These are phyloP conservation scores for Dillenia suffruticosa DNA, from an alignment of 164 flowering plant species.

Conservation along the genomic window DNA sequence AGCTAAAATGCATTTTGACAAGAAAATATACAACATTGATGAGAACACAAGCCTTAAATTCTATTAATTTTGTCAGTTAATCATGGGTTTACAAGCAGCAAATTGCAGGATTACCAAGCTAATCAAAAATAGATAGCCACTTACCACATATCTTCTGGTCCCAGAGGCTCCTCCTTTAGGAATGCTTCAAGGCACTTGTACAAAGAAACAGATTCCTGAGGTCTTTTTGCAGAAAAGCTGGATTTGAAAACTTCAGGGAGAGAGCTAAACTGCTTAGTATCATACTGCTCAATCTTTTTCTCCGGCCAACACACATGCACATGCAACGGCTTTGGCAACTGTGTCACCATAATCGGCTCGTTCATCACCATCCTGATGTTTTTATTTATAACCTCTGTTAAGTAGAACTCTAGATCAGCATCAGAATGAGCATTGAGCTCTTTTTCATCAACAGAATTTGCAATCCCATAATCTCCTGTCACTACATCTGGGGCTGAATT, in stretches of 20 bases:
- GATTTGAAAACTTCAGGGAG: slow-evolving; percentile 74
- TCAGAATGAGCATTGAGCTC: slow-evolving; percentile 23
- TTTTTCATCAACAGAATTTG: slow-evolving; percentile 15
- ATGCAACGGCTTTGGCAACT: slow-evolving; percentile 31
- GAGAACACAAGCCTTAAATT: too few species aligned
- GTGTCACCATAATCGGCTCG: slow-evolving; percentile 31
- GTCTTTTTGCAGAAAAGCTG: slow-evolving; percentile 46
- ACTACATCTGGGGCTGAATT: slow-evolving; percentile 20
- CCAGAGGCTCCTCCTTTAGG: slow-evolving; percentile 94
- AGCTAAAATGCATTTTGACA: too few species aligned
- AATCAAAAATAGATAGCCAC: slow-evolving; percentile 11
- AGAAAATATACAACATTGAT: too few species aligned
- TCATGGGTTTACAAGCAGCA: too few species aligned
- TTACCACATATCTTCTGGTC: slow-evolving; percentile 99
- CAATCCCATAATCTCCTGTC: slow-evolving; percentile 22
- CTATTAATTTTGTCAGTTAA: too few species aligned
- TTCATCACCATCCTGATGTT: slow-evolving; percentile 40
- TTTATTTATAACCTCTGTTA: slow-evolving; percentile 49
- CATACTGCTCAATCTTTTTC: slow-evolving; percentile 40
- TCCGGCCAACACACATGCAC: slow-evolving; percentile 70
- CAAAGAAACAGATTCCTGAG: slow-evolving; percentile 77
- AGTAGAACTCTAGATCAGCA: slow-evolving; percentile 44
- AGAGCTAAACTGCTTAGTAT: slow-evolving; percentile 40
- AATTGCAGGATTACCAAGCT: too few species aligned
- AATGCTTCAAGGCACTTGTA: slow-evolving; percentile 93